Evolutionary conservation across 441 rosid genomes (phyloP).

Genomic region (Eugenia klotzschiana): DNA sequence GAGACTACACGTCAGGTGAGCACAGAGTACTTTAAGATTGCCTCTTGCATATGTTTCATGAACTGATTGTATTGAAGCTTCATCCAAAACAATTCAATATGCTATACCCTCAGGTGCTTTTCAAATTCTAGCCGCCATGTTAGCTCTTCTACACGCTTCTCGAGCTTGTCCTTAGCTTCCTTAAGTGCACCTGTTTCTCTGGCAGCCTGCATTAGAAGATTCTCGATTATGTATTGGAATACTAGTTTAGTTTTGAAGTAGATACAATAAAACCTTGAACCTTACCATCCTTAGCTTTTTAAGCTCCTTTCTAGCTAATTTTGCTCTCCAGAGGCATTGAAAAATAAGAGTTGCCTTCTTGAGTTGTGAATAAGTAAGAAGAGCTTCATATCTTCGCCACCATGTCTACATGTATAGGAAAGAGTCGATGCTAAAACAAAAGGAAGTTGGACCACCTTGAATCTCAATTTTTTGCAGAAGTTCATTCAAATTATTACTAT

Average conservation of each 20-base stretch:
- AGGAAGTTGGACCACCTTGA: not conserved
- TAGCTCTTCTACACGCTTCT: constrained; percentile 69
- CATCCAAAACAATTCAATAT: not conserved
- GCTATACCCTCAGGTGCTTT: constrained; percentile 43
- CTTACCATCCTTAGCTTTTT: constrained; percentile 52
- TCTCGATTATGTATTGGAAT: not conserved
- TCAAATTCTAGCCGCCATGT: constrained; percentile 60
- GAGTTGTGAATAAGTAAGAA: constrained; percentile 24
- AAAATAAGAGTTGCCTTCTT: constrained; percentile 33
- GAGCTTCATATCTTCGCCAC: constrained; percentile 39
- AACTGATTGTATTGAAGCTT: not conserved
- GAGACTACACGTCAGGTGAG: not conserved
- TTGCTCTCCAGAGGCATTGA: constrained; percentile 59
- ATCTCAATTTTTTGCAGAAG: not conserved
- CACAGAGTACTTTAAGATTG: not conserved
- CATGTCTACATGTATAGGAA: constrained; percentile 20
- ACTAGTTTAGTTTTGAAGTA: not conserved
- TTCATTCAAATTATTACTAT: not conserved
- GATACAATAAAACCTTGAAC: not conserved
- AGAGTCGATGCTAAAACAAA: not conserved
- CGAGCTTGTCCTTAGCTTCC: constrained; percentile 71
- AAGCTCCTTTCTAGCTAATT: constrained; percentile 52
- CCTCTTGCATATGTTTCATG: not conserved
- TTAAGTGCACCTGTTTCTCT: constrained; percentile 74
- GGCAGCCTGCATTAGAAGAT: constrained; percentile 41